A percentile compares a stretch with the other conserved stretches of the same genome.
phyloP scores from a whole-genome alignment of 108 stramenopile species.

The Conticribra weissflogii region DNA sequence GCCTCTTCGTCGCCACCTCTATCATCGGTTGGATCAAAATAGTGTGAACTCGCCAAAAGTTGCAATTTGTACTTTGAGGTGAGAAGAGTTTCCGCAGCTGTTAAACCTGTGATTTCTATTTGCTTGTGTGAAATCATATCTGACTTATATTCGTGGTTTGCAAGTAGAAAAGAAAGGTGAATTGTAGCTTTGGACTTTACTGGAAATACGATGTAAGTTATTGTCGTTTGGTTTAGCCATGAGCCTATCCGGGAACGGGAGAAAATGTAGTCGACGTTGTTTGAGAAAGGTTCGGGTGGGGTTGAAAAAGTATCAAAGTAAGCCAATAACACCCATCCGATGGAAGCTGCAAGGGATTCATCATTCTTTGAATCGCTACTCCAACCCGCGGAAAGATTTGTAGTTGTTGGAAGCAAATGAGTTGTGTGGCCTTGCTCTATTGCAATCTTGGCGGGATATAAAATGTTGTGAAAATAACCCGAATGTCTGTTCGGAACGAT shows the following conservation, averaged over 20 bases:
- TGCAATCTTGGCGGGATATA: constrained; percentile 24
- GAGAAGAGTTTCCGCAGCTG: constrained; percentile 37
- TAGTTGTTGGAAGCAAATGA: not conserved
- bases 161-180: not conserved
- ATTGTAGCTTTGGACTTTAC: constrained; percentile 9
- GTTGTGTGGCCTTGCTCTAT: constrained; percentile 26
- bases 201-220: constrained; percentile 31
- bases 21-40: constrained; percentile 8
- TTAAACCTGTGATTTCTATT: constrained; percentile 21
- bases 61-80: constrained; percentile 54
- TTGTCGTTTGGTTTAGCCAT: constrained; percentile 30
- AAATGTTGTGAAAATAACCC: no score
- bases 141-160: constrained; percentile 3
- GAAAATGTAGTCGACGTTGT: constrained; percentile 17
- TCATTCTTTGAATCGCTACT: not conserved
- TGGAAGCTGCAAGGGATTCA: constrained; percentile 15
- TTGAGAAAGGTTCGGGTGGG: constrained; percentile 11
- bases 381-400: constrained; percentile 45
- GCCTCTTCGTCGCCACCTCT: constrained; percentile 1
- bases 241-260: constrained; percentile 30
- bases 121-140: not conserved
- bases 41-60: constrained; percentile 42
- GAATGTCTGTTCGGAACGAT: not conserved
- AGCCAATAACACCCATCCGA: constrained; percentile 40
- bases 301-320: constrained; percentile 14